These are phyloP conservation scores for Pelargonium australe DNA, from an alignment of 441 rosid species.

Conservation along the genomic window DNA sequence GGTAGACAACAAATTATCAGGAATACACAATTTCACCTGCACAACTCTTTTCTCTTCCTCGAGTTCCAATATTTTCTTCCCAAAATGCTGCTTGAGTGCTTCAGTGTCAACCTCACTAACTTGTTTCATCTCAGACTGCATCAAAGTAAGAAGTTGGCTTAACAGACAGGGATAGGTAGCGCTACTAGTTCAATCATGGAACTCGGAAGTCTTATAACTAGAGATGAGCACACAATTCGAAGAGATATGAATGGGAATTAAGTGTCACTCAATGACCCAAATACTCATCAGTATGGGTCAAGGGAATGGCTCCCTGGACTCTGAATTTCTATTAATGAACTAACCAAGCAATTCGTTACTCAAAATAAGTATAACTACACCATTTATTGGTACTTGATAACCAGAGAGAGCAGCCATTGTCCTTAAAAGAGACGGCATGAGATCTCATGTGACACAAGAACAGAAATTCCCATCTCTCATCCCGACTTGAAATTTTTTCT, in stretches of 20 bases:
- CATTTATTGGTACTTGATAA: not conserved
- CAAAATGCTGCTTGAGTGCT: constrained; percentile 56
- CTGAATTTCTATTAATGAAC: not conserved
- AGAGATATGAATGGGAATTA: not conserved
- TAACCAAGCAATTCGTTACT: not conserved
- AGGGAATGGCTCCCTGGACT: not conserved
- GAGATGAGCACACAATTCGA: not conserved
- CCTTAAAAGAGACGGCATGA: not conserved
- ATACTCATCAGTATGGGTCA: not conserved
- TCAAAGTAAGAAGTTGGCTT: constrained; percentile 13
- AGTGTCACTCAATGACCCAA: not conserved
- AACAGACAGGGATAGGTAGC: constrained; percentile 4
- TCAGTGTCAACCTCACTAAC: constrained; percentile 43
- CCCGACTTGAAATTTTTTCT: not conserved
- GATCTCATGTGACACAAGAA: not conserved
- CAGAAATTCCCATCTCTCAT: not conserved
- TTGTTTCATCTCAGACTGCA: constrained; percentile 60
- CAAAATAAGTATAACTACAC: not conserved
- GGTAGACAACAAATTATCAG: constrained; percentile 13
- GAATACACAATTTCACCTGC: constrained; percentile 36
- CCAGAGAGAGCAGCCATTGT: not conserved
- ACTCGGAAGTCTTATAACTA: not conserved
- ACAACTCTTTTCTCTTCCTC: constrained; percentile 61
- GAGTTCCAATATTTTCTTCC: constrained; percentile 59
- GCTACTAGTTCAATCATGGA: not conserved